These are phyloP conservation scores for Rickenella mellea DNA, from an alignment of 768 basidiomycete genomes.

Conservation along the genomic window DNA sequence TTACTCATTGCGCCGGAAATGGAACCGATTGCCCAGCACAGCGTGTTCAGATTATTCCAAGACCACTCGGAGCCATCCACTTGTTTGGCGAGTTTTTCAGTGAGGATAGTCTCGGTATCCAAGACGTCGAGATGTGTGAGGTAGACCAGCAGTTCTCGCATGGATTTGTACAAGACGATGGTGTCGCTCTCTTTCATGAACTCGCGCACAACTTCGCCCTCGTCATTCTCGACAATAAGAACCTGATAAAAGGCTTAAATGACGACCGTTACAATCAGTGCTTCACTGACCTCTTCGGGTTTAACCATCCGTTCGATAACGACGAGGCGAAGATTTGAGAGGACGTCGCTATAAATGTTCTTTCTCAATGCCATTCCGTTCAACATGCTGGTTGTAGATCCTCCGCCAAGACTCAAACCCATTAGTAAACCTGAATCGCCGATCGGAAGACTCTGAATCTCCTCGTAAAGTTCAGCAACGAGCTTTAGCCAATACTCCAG, in stretches of 20 bases:
- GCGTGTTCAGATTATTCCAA: constrained; percentile 97
- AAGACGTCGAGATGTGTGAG: constrained; percentile 93
- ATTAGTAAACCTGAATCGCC: constrained; percentile 81
- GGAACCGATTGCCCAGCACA: constrained; percentile 99
- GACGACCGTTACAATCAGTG: constrained; percentile 4
- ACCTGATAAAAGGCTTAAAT: constrained; percentile 45
- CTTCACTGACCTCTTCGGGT: constrained; percentile 79
- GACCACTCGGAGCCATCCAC: constrained; percentile 98
- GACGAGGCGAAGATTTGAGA: constrained; percentile 88
- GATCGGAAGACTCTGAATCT: constrained; percentile 87
- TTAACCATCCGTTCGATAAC: constrained; percentile 99
- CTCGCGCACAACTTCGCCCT: constrained; percentile 98
- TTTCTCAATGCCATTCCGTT: constrained; percentile 77
- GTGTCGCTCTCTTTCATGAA: constrained; percentile 99
- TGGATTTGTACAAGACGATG: constrained; percentile 96
- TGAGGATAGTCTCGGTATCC: constrained; percentile 95
- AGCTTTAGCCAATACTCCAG: constrained; percentile 96
- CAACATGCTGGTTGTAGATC: constrained; percentile 54
- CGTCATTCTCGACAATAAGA: constrained; percentile 96
- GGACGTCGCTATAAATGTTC: constrained; percentile 91
- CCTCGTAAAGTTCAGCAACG: constrained; percentile 93
- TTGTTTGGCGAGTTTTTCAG: constrained; percentile 95
- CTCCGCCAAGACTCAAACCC: constrained; percentile 76
- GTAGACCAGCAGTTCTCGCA: constrained; percentile 96
- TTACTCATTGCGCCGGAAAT: constrained; percentile 98